phyloP scores from a whole-genome alignment of 2,329 filamentous ascomycete species.

The Talaromyces amestolkiae region DNA sequence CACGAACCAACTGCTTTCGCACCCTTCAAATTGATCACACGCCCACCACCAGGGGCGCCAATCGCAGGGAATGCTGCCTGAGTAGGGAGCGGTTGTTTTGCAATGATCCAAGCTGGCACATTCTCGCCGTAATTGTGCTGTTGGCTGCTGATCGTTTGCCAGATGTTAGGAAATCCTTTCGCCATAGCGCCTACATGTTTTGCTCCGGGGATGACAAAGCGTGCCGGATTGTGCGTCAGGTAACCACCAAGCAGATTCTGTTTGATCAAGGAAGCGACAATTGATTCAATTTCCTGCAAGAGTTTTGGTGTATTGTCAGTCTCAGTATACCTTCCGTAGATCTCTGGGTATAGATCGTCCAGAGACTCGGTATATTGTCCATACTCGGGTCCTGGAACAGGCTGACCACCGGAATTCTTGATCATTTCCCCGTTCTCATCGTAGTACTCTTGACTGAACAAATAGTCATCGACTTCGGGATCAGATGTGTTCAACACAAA shows the following conservation, averaged over 20 bases:
- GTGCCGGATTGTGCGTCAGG: slow-evolving; percentile 70
- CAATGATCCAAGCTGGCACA: slow-evolving; percentile 73
- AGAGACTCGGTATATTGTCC: slow-evolving; percentile 36
- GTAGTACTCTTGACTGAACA: slow-evolving; percentile 36
- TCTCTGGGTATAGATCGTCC: slow-evolving; percentile 51
- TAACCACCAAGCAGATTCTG: slow-evolving; percentile 83
- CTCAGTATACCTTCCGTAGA: slow-evolving; percentile 47
- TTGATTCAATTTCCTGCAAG: slow-evolving; percentile 67
- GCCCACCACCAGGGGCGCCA: slow-evolving; percentile 44
- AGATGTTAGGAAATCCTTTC: slow-evolving; percentile 67
- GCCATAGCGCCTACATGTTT: slow-evolving; percentile 40
- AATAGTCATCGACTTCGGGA: slow-evolving; percentile 36
- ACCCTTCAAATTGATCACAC: slow-evolving; percentile 58
- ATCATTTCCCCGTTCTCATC: slow-evolving; percentile 31
- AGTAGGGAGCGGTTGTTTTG: slow-evolving; percentile 15
- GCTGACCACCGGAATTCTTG: slow-evolving; percentile 25
- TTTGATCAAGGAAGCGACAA: slow-evolving; percentile 71
- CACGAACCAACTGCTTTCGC: slow-evolving; percentile 51
- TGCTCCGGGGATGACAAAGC: slow-evolving; percentile 79
- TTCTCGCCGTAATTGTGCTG: slow-evolving; percentile 57
- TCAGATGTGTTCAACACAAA: slow-evolving; percentile 15
- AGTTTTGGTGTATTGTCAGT: slow-evolving; percentile 44
- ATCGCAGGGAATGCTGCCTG: slow-evolving; percentile 13
- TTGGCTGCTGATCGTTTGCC: slow-evolving; percentile 63
- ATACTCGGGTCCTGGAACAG: slow-evolving; percentile 31